phyloP scores from a whole-genome alignment of 495 filamentous ascomycete genomes.

The Parmelia sp. region DNA sequence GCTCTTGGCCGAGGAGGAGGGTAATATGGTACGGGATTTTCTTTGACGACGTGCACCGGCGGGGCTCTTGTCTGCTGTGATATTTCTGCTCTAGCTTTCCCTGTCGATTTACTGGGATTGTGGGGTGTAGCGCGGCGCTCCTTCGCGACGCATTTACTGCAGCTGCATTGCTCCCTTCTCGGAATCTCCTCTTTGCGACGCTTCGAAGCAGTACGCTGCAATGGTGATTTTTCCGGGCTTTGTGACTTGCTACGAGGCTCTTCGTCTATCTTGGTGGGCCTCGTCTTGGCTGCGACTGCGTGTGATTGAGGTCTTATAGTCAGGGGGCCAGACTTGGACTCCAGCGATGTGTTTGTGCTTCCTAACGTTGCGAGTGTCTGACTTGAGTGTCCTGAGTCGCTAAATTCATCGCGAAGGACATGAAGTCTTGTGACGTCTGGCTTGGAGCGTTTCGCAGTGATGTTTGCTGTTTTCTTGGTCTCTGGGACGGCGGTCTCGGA shows the following conservation, averaged over 20 bases:
- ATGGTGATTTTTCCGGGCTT: constrained; percentile 24
- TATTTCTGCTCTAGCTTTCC: constrained; percentile 5
- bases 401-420: constrained; percentile 41
- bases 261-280: constrained; percentile 6
- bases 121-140: constrained; percentile 5
- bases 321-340: constrained; percentile 39
- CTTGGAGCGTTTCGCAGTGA: constrained; percentile 50
- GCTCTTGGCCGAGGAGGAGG: constrained; percentile 16
- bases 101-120: constrained; percentile 7
- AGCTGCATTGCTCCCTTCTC: constrained; percentile 14
- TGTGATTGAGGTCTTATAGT: constrained; percentile 38
- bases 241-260: constrained; percentile 15
- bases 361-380: constrained; percentile 52
- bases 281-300: constrained; percentile 17
- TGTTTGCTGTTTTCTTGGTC: constrained; percentile 47
- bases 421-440: constrained; percentile 34
- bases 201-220: constrained; percentile 33
- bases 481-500: constrained; percentile 41
- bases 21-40: constrained; percentile 14
- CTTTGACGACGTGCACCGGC: constrained; percentile 3
- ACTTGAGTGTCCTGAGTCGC: constrained; percentile 62
- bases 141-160: constrained; percentile 17
- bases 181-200: constrained; percentile 32
- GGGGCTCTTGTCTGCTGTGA: constrained; percentile 13
- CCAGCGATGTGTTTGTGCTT: constrained; percentile 46